Evolutionary conservation across 2,329 filamentous ascomycete genomes (phyloP).

Genomic region (Hymenotorrendiella dingleyae): DNA sequence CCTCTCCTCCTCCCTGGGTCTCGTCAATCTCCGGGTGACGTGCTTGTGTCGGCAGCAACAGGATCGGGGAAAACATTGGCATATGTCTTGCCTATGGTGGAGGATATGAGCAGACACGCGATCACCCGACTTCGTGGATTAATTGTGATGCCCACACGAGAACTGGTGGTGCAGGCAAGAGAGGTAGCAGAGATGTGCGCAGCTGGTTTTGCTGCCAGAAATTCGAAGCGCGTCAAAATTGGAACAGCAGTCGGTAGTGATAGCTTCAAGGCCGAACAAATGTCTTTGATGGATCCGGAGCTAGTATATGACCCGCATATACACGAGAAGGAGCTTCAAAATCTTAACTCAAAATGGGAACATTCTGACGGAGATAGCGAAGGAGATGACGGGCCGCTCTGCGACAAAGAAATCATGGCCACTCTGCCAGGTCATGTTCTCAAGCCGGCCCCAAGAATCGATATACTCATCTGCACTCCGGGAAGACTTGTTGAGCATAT

Average conservation of each 20-base stretch:
- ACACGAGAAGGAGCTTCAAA: slow-evolving; percentile 40
- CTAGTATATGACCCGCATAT: slow-evolving; percentile 61
- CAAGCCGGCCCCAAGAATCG: slow-evolving; percentile 64
- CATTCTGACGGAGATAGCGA: slow-evolving; percentile 40
- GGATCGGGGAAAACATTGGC: slow-evolving; percentile 94
- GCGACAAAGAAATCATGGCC: slow-evolving; percentile 31
- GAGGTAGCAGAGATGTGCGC: slow-evolving; percentile 72
- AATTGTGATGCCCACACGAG: slow-evolving; percentile 84
- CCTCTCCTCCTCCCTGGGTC: slow-evolving; percentile 69
- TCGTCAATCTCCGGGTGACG: slow-evolving; percentile 61
- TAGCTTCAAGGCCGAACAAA: slow-evolving; percentile 61
- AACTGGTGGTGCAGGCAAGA: slow-evolving; percentile 81
- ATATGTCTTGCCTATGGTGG: slow-evolving; percentile 80
- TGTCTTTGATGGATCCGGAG: slow-evolving; percentile 55
- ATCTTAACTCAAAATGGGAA: slow-evolving; percentile 40
- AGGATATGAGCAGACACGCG: slow-evolving; percentile 60
- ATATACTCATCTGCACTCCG: slow-evolving; percentile 86
- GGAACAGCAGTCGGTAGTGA: slow-evolving; percentile 80
- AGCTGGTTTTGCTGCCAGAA: slow-evolving; percentile 48
- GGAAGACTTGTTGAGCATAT: slow-evolving; percentile 90
- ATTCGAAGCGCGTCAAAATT: slow-evolving; percentile 65
- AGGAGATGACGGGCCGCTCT: slow-evolving; percentile 31
- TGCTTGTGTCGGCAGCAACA: slow-evolving; percentile 87
- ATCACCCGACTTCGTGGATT: slow-evolving; percentile 69
- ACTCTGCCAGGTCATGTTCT: slow-evolving; percentile 57